Percentiles rank a stretch among this genome's conserved stretches.
Evolutionary conservation across 2,329 filamentous ascomycete species (phyloP).

Genomic region (Ophiostoma ips): DNA sequence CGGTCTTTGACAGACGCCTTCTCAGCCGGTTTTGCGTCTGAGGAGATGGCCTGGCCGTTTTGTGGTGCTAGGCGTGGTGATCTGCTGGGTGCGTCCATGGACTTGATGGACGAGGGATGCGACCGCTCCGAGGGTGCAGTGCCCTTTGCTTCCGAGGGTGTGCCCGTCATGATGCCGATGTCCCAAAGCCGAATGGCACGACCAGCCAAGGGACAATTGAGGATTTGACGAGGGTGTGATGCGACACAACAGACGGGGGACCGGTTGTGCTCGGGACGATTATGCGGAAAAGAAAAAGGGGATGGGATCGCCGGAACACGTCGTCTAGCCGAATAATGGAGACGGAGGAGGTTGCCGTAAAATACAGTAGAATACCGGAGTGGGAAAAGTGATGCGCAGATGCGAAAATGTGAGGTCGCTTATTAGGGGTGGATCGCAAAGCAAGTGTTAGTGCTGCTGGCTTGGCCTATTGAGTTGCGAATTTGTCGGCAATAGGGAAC

Average conservation of each 20-base stretch:
- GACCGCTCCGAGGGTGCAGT: constrained; percentile 31
- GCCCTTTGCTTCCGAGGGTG: constrained; percentile 19
- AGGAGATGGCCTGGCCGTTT: constrained; percentile 20
- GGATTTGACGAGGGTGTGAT: neutral
- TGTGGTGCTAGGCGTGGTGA: constrained; percentile 28
- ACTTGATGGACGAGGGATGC: constrained; percentile 36
- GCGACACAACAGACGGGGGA: neutral
- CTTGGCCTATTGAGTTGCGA: neutral
- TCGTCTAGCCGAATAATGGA: neutral
- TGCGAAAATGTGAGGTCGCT: neutral
- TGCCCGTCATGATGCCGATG: constrained; percentile 19
- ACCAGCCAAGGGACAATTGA: neutral
- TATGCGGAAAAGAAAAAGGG: no score
- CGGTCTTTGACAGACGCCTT: constrained; percentile 51
- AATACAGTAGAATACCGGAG: neutral
- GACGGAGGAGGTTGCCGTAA: neutral
- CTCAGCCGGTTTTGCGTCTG: constrained; percentile 29
- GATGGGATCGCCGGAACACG: no score
- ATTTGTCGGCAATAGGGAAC: no score
- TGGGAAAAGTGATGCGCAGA: neutral
- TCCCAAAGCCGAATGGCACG: neutral
- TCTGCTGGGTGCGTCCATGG: constrained; percentile 26
- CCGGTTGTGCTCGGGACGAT: neutral
- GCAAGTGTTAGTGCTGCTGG: neutral
- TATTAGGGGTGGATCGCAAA: neutral